A percentile compares a stretch with the other conserved stretches of the same genome.
These are phyloP conservation scores for Auriscalpium vulgare DNA, from an alignment of 768 basidiomycete species.

Conservation along the genomic window DNA sequence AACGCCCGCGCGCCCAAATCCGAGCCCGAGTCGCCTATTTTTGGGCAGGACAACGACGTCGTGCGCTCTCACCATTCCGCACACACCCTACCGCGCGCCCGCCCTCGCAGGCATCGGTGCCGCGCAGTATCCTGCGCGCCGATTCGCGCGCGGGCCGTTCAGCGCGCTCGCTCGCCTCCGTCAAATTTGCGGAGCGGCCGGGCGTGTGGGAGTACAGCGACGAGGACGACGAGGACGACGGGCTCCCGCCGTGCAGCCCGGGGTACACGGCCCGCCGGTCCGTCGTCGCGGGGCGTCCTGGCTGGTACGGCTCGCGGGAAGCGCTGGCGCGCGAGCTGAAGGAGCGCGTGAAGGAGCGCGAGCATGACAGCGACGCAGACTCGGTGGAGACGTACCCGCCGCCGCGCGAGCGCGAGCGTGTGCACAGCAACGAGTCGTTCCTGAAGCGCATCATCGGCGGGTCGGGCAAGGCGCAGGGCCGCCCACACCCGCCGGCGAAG, in stretches of 20 bases:
- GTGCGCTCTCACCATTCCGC: conserved; percentile 14
- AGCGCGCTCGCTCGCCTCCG: conserved; percentile 11
- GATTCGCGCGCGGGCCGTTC: conserved; percentile 10
- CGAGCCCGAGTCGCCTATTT: conserved; percentile 13
- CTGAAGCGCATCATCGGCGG: conserved; percentile 17
- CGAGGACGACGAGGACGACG: conserved; percentile 3
- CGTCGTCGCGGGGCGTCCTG: background rate
- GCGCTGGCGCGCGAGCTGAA: background rate
- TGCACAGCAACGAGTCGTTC: conserved; percentile 13
- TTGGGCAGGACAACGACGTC: conserved; percentile 15
- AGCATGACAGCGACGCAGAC: conserved; percentile 8
- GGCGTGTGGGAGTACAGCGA: conserved; percentile 9
- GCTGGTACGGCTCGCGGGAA: background rate
- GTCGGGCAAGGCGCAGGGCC: conserved; percentile 8
- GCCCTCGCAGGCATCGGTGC: conserved; percentile 8
- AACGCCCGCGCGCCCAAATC: conserved; percentile 15
- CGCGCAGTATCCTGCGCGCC: conserved; percentile 16
- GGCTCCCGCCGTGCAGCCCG: background rate
- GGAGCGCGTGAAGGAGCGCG: background rate
- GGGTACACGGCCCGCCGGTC: background rate
- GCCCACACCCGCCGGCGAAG: conserved; percentile 1
- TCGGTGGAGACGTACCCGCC: conserved; percentile 19
- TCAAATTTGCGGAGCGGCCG: conserved; percentile 12
- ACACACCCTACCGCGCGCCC: conserved; percentile 6
- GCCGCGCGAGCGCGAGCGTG: conserved; percentile 11